A percentile compares a stretch with the other conserved stretches of the same genome.
Conservation (phyloP, 495 filamentous ascomycete genomes). For the Clohesyomyces aquaticus region DNA sequence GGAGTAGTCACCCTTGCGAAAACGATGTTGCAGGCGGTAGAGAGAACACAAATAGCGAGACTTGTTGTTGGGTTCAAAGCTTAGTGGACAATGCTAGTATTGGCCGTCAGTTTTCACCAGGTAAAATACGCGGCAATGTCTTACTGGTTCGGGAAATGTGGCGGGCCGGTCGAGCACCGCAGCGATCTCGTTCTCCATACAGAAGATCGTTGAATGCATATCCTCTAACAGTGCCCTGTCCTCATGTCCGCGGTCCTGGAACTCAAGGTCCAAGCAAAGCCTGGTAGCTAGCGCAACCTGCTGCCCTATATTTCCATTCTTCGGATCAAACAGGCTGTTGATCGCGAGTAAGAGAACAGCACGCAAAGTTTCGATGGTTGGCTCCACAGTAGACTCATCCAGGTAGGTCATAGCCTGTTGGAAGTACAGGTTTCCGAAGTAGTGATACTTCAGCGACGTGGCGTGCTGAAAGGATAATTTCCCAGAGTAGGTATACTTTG, state of each 20-base stretch:
- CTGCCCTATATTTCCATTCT: slow-evolving; percentile 34
- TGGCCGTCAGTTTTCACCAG: slow-evolving; percentile 1
- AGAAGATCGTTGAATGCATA: slow-evolving; percentile 32
- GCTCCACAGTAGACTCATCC: slow-evolving; percentile 26
- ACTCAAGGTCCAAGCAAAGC: slow-evolving; percentile 24
- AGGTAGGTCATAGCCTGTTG: slow-evolving; percentile 21
- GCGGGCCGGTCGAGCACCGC: slow-evolving; percentile 30
- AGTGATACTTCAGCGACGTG: slow-evolving; percentile 4
- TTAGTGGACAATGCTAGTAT: slow-evolving; percentile 11
- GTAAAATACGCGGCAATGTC: slow-evolving; percentile 4
- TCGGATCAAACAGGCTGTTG: slow-evolving; percentile 33
- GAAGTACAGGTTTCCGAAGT: slow-evolving; percentile 10
- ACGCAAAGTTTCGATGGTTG: slow-evolving; percentile 24
- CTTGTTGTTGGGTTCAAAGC: slow-evolving; percentile 18
- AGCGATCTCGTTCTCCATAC: slow-evolving; percentile 34
- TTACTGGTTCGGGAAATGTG: slow-evolving; percentile 34
- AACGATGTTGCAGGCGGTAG: slow-evolving; percentile 36
- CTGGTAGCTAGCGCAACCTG: slow-evolving; percentile 31
- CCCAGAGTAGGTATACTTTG: not conserved
- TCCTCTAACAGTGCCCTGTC: slow-evolving; percentile 20
- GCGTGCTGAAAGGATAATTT: slow-evolving; percentile 15
- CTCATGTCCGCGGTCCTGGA: slow-evolving; percentile 5
- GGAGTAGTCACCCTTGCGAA: slow-evolving; percentile 28
- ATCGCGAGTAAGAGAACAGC: slow-evolving; percentile 32
- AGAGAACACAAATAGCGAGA: slow-evolving; percentile 33